Evolutionary conservation across 2,329 filamentous ascomycete species (phyloP).

Genomic region (Thermochaetoides dissita): DNA sequence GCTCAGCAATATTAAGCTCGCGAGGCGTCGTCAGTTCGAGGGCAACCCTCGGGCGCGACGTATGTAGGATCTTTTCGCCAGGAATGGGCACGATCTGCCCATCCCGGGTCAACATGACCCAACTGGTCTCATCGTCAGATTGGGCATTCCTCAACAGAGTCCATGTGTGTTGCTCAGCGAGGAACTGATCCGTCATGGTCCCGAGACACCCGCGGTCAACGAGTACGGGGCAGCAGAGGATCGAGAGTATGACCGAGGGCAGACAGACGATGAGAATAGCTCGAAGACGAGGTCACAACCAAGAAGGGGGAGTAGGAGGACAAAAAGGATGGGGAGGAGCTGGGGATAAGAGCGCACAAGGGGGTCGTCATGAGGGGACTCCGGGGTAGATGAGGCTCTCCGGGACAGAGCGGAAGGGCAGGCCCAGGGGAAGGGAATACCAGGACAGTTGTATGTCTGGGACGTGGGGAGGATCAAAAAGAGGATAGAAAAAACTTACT

Average conservation of each 20-base stretch:
- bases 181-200: constrained; percentile 23
- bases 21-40: constrained; percentile 61
- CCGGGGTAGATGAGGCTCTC: no score
- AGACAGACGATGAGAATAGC: no score
- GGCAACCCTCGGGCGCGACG: constrained; percentile 64
- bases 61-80: constrained; percentile 68
- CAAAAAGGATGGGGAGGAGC: constrained; percentile 3
- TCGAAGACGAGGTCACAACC: no score
- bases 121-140: constrained; percentile 46
- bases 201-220: no score
- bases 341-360: constrained; percentile 6
- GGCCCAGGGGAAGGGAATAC: no score
- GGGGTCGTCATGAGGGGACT: constrained; percentile 7
- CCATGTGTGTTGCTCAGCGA: constrained; percentile 24
- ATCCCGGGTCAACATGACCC: constrained; percentile 78
- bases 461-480: background rate
- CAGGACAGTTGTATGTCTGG: constrained; percentile 1
- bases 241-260: background rate
- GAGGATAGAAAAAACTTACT: constrained; percentile 14
- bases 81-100: constrained; percentile 71
- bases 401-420: no score
- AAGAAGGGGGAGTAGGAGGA: constrained; percentile 3
- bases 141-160: constrained; percentile 27
- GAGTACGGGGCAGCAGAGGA: constrained; percentile 3
- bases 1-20: constrained; percentile 46